Evolutionary conservation across 129 eudicot genomes (phyloP).

Genomic region (Centella asiatica): DNA sequence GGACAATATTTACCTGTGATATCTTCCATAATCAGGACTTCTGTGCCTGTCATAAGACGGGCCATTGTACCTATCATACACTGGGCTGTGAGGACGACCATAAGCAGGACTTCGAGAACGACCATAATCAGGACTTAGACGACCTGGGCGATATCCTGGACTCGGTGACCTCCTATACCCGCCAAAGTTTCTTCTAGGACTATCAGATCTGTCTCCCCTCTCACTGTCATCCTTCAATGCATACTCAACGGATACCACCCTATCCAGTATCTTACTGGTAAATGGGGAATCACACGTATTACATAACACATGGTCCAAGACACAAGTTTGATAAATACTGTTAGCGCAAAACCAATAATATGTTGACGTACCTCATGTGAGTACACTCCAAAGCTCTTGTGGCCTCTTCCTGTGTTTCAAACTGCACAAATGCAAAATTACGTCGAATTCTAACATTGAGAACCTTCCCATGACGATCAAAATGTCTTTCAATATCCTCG

Average conservation of each 20-base stretch:
- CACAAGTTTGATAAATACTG: neutral
- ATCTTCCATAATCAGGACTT: constrained; percentile 62
- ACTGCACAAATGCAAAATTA: constrained; percentile 96
- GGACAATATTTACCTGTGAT: constrained; percentile 42
- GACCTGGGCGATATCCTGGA: constrained; percentile 49
- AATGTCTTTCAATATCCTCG: constrained; percentile 75
- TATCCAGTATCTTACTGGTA: constrained; percentile 82
- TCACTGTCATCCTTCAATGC: constrained; percentile 91
- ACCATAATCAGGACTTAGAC: constrained; percentile 81
- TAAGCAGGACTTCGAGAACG: constrained; percentile 80
- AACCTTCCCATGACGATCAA: constrained; percentile 78
- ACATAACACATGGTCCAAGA: neutral
- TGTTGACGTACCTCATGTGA: constrained; percentile 67
- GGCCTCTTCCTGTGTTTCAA: constrained; percentile 89
- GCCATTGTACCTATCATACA: constrained; percentile 57
- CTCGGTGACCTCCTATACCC: constrained; percentile 70
- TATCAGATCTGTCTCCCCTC: constrained; percentile 48
- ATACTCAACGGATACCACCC: constrained; percentile 95
- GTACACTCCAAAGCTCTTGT: constrained; percentile 84
- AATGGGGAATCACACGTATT: constrained; percentile 1
- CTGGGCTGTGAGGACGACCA: constrained; percentile 69
- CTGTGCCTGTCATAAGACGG: constrained; percentile 52
- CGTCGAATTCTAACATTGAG: constrained; percentile 83
- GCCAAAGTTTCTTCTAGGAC: constrained; percentile 53
- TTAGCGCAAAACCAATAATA: neutral